Conservation (phyloP, 257 asterid genomes). For the Solanum bulbocastanum region DNA sequence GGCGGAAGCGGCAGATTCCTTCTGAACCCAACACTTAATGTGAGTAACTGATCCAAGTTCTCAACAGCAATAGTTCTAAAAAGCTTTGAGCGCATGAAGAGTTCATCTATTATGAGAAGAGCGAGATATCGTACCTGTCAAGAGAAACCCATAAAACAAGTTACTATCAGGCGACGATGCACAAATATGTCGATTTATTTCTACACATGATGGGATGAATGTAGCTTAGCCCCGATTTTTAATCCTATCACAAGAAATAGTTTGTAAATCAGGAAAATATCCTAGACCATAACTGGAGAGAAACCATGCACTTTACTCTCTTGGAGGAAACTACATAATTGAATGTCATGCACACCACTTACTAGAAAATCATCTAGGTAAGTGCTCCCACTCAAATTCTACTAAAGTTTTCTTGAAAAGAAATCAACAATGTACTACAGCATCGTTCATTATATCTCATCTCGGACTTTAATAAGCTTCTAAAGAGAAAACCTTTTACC, state of each 20-base stretch:
- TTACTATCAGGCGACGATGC: neutral
- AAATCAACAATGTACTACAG: neutral
- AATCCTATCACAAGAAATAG: neutral
- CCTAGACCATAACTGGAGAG: neutral
- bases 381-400: neutral
- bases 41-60: slow-evolving; percentile 68
- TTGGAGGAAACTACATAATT: neutral
- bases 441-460: neutral
- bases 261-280: neutral
- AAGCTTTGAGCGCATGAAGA: slow-evolving; percentile 89
- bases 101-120: slow-evolving; percentile 82
- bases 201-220: neutral
- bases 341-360: neutral
- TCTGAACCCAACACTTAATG: slow-evolving; percentile 72
- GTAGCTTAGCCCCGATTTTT: neutral
- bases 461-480: neutral
- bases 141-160: neutral
- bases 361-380: neutral
- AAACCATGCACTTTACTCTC: neutral
- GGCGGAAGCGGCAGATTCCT: slow-evolving; percentile 71
- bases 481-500: neutral
- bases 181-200: neutral
- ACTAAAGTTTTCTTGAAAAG: neutral
- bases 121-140: slow-evolving; percentile 75
- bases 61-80: slow-evolving; percentile 64